Evolutionary conservation across 768 basidiomycete genomes (phyloP), one percentile per base, ranked within the genome.

Genomic region (Amylocystis lapponica): DNA sequence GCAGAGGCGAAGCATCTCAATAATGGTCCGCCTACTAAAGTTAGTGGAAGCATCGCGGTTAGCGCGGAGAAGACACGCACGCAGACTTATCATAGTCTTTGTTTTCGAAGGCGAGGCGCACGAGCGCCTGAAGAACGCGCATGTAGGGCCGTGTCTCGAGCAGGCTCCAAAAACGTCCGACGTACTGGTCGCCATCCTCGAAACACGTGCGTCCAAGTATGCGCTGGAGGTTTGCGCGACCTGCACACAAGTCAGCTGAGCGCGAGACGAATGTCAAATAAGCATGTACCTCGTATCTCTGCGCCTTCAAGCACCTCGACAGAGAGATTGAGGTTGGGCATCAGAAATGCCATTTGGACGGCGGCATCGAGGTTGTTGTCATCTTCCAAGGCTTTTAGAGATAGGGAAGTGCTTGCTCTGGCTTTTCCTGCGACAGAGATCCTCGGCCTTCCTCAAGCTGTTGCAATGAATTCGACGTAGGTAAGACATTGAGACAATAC

Each of bases 81-180:
- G 60, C 60, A 7, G 68, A 58, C 43, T 66, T 59, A 6, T 52
- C 43, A 41, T 62, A 71, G 13, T 60, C 49, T 27, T 55, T 49
- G 11, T 52, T 56, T 35, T 68, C 64, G 42, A 66, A 61, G 32
- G 64, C 62, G 3, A 66, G 23, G 0, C 65, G 57, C 0, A 67
- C 66, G 8, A 66, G 57, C 1, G 66, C 65, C 41, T 66, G 64
- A 7, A 72, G 54, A 7, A 71, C 58, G 8, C 71, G 67, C 67
- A 73, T 72, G 48, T 74, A 72, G 6, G 70, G 72, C 0, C 71
- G 59, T 6, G 71, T 70, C 46, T 66, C 61, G 6, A 67, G 32
- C 7, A 71, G 53, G 13, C 47, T 46, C 63, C 64, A 67, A 49
- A 70, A 74, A 5, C 53, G 47, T 8, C 68, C 69, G 5, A 66